Conservation (phyloP, 1,284 basidiomycete species). For the Schizophyllum amplum region DNA sequence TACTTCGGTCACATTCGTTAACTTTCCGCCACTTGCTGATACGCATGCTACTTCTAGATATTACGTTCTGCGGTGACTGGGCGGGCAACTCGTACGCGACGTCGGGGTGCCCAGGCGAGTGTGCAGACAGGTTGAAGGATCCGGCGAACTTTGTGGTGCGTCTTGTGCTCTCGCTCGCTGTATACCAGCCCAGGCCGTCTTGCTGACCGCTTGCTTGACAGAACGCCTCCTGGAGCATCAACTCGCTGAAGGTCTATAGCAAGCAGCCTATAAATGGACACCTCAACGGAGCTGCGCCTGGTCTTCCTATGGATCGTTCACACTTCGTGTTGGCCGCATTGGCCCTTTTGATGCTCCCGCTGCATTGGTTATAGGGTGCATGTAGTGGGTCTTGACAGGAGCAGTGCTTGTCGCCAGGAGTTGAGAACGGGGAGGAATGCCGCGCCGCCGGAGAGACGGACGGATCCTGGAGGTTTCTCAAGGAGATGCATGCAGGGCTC, state of each 20-base stretch:
- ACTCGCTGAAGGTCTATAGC: conserved; percentile 44
- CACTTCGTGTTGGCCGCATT: too few species aligned
- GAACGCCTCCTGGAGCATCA: conserved; percentile 56
- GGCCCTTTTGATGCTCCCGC: too few species aligned
- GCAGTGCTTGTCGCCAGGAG: too few species aligned
- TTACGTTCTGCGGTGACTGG: conserved; percentile 82
- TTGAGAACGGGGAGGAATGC: too few species aligned
- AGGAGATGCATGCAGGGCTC: too few species aligned
- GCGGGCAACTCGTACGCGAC: conserved; percentile 70
- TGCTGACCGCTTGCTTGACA: conserved; percentile 17
- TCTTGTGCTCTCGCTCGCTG: too few species aligned
- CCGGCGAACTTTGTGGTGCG: conserved; percentile 62
- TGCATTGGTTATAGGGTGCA: too few species aligned
- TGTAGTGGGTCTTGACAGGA: too few species aligned
- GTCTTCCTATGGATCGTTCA: neutral
- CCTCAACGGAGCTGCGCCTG: neutral
- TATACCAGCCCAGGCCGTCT: neutral
- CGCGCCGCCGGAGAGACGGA: too few species aligned
- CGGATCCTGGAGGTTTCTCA: too few species aligned
- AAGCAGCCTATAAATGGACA: conserved; percentile 28
- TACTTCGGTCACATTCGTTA: conserved; percentile 31
- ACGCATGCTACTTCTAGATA: conserved; percentile 38
- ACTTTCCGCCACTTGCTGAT: conserved; percentile 52
- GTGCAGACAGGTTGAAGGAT: conserved; percentile 52
- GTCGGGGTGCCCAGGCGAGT: conserved; percentile 69